Evolutionary conservation across 257 asterid genomes (phyloP), one percentile per base, ranked within the genome.

Genomic region (Marsdenia floribunda): DNA sequence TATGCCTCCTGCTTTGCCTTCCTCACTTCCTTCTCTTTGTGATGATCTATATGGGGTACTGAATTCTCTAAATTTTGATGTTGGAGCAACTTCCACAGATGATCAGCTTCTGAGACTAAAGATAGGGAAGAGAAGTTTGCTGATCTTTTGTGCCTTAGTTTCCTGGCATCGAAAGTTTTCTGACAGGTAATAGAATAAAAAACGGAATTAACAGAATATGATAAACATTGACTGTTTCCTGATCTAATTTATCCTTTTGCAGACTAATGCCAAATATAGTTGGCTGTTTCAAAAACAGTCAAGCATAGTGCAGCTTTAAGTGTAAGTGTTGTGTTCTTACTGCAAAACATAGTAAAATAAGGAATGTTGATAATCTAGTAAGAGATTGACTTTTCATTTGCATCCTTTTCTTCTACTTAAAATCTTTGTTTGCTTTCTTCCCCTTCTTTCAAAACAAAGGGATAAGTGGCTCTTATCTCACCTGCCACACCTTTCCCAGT

Each of bases 1-100:
- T 73, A 76, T 84, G 87, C 84, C 87, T 6, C 74, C 82, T 71
- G 82, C 85, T 77, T 76, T 84, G 82, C 82, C 79, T 76, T 83
- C 83, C 67, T 38, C 70, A 55, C 82, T 84, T 76, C 83, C 83
- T 65, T 76, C 85, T 63, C 72, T 81, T 76, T 84, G 85, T 74
- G 73, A 70, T 19, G 83, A 84, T 79, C 85, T 84, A 33, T 40
- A 77, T 69, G 57, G 38, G 68, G 49, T 84, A 71, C 77, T 84
- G 77, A 81, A 50, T 84, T 84, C 82, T 73, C 22, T 79, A 79
- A 70, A 78, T 26, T 80, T 84, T 71, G 80, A 84, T 59, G 76
- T 74, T 70, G 78, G 77, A 52, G 65, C 37, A 65, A 71, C 78
- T 66, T 38, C 49, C 65, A 73, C 73, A 47, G 83, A 70, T 35